A percentile compares a stretch with the other conserved stretches of the same genome.
phyloP scores from a whole-genome alignment of 2,329 filamentous ascomycete species.

The Penicillium freii region DNA sequence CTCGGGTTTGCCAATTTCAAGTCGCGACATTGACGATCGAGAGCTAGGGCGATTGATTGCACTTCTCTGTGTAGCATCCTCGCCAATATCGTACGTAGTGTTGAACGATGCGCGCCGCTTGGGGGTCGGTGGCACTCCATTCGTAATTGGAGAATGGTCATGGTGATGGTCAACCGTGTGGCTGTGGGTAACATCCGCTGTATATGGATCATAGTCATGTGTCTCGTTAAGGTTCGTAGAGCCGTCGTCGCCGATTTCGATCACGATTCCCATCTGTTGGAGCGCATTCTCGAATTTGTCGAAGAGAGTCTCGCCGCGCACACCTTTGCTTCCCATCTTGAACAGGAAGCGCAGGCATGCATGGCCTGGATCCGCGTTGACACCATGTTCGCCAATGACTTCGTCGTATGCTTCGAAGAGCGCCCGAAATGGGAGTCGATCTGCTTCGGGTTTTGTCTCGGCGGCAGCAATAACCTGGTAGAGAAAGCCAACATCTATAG shows the following conservation, averaged over 20 bases:
- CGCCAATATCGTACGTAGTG: conserved; percentile 50
- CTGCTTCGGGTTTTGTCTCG: conserved; percentile 62
- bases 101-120: conserved; percentile 56
- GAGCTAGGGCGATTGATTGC: conserved; percentile 41
- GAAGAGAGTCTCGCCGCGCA: conserved; percentile 59
- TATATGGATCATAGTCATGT: conserved; percentile 28
- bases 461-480: conserved; percentile 73
- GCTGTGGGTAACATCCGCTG: conserved; percentile 25
- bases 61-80: conserved; percentile 51
- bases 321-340: conserved; percentile 63
- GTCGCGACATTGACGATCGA: conserved; percentile 44
- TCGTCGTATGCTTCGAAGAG: conserved; percentile 79
- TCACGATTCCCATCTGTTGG: conserved; percentile 65
- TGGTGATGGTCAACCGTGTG: conserved; percentile 20
- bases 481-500: conserved; percentile 71
- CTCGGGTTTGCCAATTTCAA: conserved; percentile 39
- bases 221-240: conserved; percentile 38
- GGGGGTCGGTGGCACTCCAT: conserved; percentile 32
- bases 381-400: conserved; percentile 67
- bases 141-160: conserved; percentile 23
- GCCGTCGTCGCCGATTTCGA: conserved; percentile 58
- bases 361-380: conserved; percentile 70
- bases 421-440: conserved; percentile 69
- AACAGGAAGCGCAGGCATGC: conserved; percentile 76
- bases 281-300: conserved; percentile 70